phyloP scores from a whole-genome alignment of 345 rosid genomes.

The Syzygium aqueum region DNA sequence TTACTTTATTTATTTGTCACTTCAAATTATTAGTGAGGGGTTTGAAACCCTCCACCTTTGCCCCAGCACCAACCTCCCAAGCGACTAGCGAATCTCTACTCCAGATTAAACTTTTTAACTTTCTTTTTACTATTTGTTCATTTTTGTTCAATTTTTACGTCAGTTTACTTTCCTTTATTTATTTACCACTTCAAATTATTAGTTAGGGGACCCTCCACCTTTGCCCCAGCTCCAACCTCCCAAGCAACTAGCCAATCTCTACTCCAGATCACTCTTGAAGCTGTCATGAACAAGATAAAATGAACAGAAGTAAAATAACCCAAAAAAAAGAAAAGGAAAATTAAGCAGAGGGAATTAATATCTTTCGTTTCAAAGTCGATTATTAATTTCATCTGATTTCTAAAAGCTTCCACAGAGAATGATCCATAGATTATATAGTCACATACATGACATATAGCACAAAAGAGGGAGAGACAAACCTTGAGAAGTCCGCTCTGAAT shows the following conservation, averaged over 20 bases:
- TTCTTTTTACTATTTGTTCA: not conserved
- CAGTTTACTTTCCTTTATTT: not conserved
- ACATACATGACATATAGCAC: not conserved
- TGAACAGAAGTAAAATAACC: not conserved
- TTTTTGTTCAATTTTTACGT: not conserved
- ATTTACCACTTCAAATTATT: not conserved
- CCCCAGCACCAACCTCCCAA: not conserved
- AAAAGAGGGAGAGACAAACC: conserved; percentile 23
- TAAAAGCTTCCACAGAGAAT: not conserved
- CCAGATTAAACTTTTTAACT: not conserved
- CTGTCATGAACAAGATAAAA: not conserved
- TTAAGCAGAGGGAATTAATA: not conserved
- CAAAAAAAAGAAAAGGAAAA: not conserved
- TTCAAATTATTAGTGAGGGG: not conserved
- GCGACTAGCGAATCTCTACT: not conserved
- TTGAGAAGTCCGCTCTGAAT: conserved; percentile 19
- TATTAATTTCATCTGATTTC: not conserved
- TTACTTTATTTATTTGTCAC: not conserved
- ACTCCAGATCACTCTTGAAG: not conserved
- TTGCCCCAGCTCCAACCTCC: not conserved
- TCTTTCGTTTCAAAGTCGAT: not conserved
- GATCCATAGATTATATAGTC: not conserved
- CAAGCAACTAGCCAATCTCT: not conserved
- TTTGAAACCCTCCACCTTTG: not conserved
- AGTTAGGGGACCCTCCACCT: not conserved